Base-by-base conservation (phyloP, 2,329 filamentous ascomycete genomes). In the Rhexocercosporidium sp. region DNA sequence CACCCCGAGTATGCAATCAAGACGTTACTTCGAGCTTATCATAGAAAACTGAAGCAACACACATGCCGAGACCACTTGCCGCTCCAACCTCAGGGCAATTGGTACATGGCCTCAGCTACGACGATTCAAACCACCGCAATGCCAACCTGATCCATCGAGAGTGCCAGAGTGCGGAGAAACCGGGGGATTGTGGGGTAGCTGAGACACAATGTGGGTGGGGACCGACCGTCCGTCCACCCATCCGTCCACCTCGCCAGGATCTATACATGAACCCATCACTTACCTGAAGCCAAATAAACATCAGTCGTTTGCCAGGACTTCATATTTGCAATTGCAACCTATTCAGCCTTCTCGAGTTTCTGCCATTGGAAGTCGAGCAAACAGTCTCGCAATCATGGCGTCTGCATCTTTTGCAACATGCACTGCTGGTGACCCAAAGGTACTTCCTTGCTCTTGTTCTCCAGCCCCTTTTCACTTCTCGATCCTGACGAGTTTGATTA, bases 361-460 rank as follows among this genome's bases (percentile, higher is more conserved):
- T 44, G 5, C 8, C 6, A 11, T 44, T 44, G 41, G 8, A 44
- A 14, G 34, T 20, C n/a, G 14, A n/a, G 6, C 5, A 37, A 44
- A 18, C n/a, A 44, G 16, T 44, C n/a, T 20, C 12, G 44, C 31
- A 16, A 49, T 14, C 9, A 61, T 61, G 59, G 59, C 53, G 29
- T 68, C 66, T 41, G 59, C 66, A 39, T 59, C 54, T 5, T 59
- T 59, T n/a, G 12, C 54, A 59, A 59, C 54, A 59, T 59, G 54
- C 22, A 64, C 62, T 11, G 53, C 51, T 59, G 69, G 69, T 8
- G 69, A 71, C 47, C 69, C 69, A 47, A 71, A 71, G 65, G 69
- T 69, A 64, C 12, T 20, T 20, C 25, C 22, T 27, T 44, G 3
- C 49, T 20, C 22, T 46, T 29, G 5, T 8, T 18, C 14, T n/a